phyloP scores from a whole-genome alignment of 345 rosid genomes.

The Salix viminalis region DNA sequence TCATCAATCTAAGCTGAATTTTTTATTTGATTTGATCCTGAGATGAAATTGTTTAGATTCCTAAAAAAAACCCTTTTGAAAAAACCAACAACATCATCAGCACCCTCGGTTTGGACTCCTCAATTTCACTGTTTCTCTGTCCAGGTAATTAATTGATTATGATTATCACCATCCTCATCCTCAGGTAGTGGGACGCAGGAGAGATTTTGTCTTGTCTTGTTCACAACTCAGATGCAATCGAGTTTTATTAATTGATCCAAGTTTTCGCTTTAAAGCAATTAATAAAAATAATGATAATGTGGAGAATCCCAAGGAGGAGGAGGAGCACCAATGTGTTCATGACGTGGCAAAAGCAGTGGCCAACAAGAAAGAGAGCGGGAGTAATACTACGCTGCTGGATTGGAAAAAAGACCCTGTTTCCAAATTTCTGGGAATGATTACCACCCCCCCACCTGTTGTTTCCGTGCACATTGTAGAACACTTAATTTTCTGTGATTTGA shows the following conservation, averaged over 20 bases:
- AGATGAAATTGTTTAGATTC: background rate
- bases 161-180: conserved; percentile 10
- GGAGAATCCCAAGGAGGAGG: conserved; percentile 28
- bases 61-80: background rate
- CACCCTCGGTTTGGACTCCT: background rate
- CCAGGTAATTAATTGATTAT: conserved; percentile 4
- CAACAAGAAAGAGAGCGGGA: background rate
- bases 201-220: conserved; percentile 18
- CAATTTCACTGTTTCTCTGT: conserved; percentile 5
- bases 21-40: background rate
- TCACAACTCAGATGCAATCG: conserved; percentile 7
- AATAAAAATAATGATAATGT: conserved; percentile 28
- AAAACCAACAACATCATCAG: conserved; percentile 2
- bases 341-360: conserved; percentile 11
- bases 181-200: conserved; percentile 22
- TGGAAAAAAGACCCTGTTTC: conserved; percentile 11
- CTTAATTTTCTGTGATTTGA: background rate
- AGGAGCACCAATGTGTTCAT: conserved; percentile 11
- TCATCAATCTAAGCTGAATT: background rate
- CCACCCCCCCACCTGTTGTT: conserved; percentile 51
- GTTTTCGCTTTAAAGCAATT: conserved; percentile 27
- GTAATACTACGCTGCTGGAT: background rate
- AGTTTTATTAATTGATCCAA: background rate
- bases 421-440: background rate
- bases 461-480: background rate